Evolutionary conservation across 192 early-diverging fungal genomes (phyloP).

Genomic region (Backusella luteola): DNA sequence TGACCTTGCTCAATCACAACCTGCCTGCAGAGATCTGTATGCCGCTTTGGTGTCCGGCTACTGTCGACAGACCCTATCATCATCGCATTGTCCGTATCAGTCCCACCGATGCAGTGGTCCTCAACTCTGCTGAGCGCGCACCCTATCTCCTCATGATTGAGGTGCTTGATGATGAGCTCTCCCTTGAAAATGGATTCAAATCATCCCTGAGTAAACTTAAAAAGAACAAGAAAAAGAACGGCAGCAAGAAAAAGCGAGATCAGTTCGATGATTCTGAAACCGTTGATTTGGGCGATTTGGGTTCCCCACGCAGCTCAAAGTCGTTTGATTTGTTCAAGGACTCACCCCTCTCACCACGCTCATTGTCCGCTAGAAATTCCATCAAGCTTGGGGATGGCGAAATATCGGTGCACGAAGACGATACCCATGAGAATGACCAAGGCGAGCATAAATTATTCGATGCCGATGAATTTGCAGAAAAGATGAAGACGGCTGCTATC

Average conservation of each 20-base stretch:
- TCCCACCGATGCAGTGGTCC: constrained; percentile 85
- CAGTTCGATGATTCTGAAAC: background rate
- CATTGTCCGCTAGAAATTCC: background rate
- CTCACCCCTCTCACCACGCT: background rate
- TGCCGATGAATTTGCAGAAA: constrained; percentile 84
- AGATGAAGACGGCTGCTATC: constrained; percentile 93
- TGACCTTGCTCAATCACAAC: constrained; percentile 91
- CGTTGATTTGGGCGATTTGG: background rate
- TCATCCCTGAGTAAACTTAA: constrained; percentile 15
- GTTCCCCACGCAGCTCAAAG: background rate
- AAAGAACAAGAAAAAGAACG: background rate
- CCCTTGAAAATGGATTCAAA: constrained; percentile 37
- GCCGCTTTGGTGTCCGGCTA: constrained; percentile 86
- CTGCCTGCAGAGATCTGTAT: constrained; percentile 91
- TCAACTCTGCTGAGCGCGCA: constrained; percentile 95
- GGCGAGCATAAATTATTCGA: background rate
- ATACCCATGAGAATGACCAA: background rate
- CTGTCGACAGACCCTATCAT: constrained; percentile 58
- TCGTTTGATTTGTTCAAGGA: constrained; percentile 23
- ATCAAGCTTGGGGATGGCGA: background rate
- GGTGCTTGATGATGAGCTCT: constrained; percentile 70
- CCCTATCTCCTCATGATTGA: constrained; percentile 91
- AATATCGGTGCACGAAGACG: background rate
- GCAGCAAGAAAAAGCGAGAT: background rate
- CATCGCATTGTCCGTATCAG: constrained; percentile 89